phyloP scores from a whole-genome alignment of 257 asterid genomes.

The Anisodus tanguticus region DNA sequence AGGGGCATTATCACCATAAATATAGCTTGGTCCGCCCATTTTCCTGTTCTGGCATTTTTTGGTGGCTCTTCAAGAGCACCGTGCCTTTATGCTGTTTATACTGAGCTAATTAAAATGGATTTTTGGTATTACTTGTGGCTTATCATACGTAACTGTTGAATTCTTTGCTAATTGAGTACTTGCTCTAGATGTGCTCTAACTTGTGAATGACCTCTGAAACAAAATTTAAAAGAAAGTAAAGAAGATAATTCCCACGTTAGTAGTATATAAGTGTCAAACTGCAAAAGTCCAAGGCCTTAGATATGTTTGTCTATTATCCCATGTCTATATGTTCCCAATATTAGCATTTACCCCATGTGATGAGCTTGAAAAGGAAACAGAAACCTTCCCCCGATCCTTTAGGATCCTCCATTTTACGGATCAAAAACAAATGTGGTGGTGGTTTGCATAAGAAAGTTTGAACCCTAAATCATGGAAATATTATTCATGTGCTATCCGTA shows the following conservation, averaged over 20 bases:
- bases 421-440: background rate
- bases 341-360: background rate
- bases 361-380: background rate
- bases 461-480: background rate
- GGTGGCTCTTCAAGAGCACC: constrained; percentile 5
- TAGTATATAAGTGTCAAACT: background rate
- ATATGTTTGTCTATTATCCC: background rate
- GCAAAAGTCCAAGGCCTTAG: background rate
- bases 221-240: background rate
- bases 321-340: background rate
- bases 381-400: background rate
- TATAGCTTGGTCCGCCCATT: constrained; percentile 40
- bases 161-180: background rate
- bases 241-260: background rate
- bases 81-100: background rate
- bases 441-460: background rate
- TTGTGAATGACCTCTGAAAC: background rate
- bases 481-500: background rate
- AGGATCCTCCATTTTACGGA: background rate
- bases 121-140: background rate
- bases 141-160: background rate
- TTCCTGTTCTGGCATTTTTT: constrained; percentile 34
- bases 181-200: background rate
- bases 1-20: constrained; percentile 29
- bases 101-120: background rate